Evolutionary conservation across 805 yeast species (phyloP).

Genomic region (Cyberlindnera petersonii): DNA sequence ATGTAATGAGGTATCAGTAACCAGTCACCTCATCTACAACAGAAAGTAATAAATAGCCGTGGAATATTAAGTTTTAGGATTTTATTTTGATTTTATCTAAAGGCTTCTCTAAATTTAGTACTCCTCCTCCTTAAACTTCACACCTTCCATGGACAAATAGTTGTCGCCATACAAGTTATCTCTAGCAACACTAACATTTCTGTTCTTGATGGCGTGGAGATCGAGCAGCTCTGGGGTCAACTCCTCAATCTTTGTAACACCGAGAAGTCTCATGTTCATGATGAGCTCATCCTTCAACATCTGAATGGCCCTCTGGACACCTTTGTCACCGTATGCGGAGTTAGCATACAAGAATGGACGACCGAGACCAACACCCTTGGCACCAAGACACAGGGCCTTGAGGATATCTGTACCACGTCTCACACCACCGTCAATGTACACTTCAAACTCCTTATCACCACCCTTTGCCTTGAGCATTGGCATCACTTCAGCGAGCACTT

Average conservation of each 20-base stretch:
- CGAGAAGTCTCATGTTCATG: constrained; percentile 77
- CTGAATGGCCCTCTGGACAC: constrained; percentile 56
- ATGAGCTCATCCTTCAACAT: constrained; percentile 65
- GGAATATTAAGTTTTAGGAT: too few species aligned
- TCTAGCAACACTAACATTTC: constrained; percentile 42
- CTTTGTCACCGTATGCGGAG: constrained; percentile 59
- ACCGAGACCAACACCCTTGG: constrained; percentile 68
- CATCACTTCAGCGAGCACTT: constrained; percentile 67
- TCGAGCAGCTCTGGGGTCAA: constrained; percentile 63
- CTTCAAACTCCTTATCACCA: constrained; percentile 47
- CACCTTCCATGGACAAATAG: constrained; percentile 53
- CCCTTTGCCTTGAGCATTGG: constrained; percentile 45
- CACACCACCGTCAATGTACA: constrained; percentile 66
- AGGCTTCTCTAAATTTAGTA: background rate
- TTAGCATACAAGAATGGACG: constrained; percentile 64
- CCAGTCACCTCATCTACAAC: too few species aligned
- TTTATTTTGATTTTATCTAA: background rate
- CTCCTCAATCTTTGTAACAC: constrained; percentile 59
- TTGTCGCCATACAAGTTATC: constrained; percentile 54
- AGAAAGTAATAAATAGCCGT: too few species aligned
- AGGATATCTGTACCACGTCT: constrained; percentile 64
- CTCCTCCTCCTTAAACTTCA: constrained; percentile 38
- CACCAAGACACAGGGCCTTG: constrained; percentile 67
- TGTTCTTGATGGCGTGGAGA: constrained; percentile 38
- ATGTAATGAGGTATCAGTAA: too few species aligned